These are phyloP conservation scores for Bacterosira constricta DNA, from an alignment of 108 stramenopile species.

Conservation along the genomic window DNA sequence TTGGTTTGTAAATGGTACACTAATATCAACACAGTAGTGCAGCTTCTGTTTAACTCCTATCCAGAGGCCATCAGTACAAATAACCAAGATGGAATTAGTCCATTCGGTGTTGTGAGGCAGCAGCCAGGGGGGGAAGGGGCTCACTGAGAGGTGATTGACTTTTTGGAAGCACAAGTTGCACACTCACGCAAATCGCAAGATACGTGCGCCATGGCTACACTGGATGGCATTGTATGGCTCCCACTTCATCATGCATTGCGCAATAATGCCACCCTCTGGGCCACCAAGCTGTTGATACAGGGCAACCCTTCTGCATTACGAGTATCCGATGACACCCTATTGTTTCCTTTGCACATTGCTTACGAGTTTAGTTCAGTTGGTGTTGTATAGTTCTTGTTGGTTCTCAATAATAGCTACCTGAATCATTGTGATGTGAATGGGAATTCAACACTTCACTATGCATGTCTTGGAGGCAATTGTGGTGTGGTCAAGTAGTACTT, in stretches of 20 bases:
- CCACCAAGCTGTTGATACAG: neutral
- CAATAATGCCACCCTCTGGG: neutral
- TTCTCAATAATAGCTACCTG: neutral
- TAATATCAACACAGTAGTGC: too few species aligned
- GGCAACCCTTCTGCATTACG: neutral
- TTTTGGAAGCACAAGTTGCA: neutral
- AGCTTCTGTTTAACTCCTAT: too few species aligned
- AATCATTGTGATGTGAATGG: neutral
- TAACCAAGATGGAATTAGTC: too few species aligned
- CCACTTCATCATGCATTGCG: constrained; percentile 18
- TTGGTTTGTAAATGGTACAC: too few species aligned
- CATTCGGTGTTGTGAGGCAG: too few species aligned
- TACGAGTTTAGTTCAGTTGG: constrained; percentile 1
- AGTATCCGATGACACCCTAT: neutral
- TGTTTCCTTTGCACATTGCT: constrained; percentile 9
- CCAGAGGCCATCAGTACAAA: too few species aligned
- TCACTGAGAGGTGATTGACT: too few species aligned
- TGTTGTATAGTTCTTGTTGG: constrained; percentile 8
- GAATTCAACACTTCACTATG: neutral
- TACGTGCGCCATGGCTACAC: neutral
- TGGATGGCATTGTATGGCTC: neutral
- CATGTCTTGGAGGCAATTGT: neutral
- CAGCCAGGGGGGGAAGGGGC: too few species aligned
- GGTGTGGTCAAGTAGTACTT: neutral
- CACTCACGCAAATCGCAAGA: neutral